Evolutionary conservation across 345 rosid genomes (phyloP).

Genomic region (Boechera divaricarpa): DNA sequence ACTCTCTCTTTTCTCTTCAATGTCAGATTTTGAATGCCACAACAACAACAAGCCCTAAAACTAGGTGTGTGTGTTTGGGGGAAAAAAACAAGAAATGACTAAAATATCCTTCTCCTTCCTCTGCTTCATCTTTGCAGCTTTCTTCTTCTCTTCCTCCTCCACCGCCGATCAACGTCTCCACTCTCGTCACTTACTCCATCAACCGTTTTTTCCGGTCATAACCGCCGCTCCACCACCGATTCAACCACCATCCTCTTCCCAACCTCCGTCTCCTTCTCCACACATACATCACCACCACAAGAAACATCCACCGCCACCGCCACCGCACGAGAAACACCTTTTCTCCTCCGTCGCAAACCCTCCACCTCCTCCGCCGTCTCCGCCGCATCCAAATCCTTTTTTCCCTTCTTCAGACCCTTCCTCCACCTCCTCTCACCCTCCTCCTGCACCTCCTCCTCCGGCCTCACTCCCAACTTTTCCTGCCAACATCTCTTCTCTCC

Average conservation of each 20-base stretch:
- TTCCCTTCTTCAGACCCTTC: constrained; percentile 52
- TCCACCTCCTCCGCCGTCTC: constrained; percentile 45
- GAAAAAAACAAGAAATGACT: constrained; percentile 9
- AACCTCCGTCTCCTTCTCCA: constrained; percentile 52
- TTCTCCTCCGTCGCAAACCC: constrained; percentile 47
- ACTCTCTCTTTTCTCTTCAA: constrained; percentile 33
- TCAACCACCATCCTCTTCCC: constrained; percentile 42
- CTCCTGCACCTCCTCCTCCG: constrained; percentile 53
- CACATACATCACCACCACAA: constrained; percentile 44
- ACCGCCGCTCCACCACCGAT: constrained; percentile 51
- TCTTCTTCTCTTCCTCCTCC: constrained; percentile 34
- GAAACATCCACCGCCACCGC: constrained; percentile 37
- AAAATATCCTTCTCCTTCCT: constrained; percentile 21
- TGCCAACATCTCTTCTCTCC: constrained; percentile 86
- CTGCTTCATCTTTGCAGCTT: not conserved
- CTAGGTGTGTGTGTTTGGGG: not conserved
- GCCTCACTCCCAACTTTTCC: constrained; percentile 72
- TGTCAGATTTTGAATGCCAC: constrained; percentile 47
- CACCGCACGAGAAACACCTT: constrained; percentile 57
- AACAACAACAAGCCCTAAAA: constrained; percentile 34
- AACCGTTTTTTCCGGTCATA: constrained; percentile 60
- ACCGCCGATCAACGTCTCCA: constrained; percentile 38
- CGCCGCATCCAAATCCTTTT: constrained; percentile 49
- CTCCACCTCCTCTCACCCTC: constrained; percentile 38
- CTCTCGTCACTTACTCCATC: constrained; percentile 71